Evolutionary conservation across 352 stramenopile species (phyloP).

Genomic region (Globisporangium paroecandrum): DNA sequence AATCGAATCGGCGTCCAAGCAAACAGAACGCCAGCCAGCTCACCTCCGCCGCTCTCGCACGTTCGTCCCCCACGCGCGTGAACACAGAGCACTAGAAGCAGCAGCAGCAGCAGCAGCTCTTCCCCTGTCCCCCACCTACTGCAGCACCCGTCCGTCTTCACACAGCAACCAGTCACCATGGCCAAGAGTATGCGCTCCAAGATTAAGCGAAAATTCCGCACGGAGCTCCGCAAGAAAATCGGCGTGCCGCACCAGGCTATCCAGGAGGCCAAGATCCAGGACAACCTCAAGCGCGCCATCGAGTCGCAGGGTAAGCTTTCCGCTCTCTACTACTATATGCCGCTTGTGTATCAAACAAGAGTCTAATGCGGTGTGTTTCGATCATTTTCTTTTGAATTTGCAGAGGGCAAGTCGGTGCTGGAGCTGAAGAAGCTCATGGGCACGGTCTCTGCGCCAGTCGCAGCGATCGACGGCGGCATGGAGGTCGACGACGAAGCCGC

Average conservation of each 20-base stretch:
- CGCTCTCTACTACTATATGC: background rate
- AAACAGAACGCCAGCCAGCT: background rate
- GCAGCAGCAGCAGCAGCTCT: constrained; percentile 3
- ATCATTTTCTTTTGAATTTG: constrained; percentile 9
- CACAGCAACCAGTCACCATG: constrained; percentile 41
- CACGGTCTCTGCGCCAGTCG: constrained; percentile 39
- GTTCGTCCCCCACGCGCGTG: background rate
- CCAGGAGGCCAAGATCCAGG: constrained; percentile 80
- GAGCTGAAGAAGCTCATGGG: constrained; percentile 77
- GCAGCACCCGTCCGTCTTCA: background rate
- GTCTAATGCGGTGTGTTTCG: background rate
- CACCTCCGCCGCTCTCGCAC: constrained; percentile 2
- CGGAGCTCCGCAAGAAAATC: constrained; percentile 79
- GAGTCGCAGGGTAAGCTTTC: constrained; percentile 45
- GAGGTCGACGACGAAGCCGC: constrained; percentile 37
- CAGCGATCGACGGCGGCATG: constrained; percentile 29
- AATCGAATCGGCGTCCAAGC: constrained; percentile 6
- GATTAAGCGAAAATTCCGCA: constrained; percentile 88
- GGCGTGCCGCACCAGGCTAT: constrained; percentile 68
- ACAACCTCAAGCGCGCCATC: constrained; percentile 82
- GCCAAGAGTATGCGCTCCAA: constrained; percentile 88
- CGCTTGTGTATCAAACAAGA: background rate
- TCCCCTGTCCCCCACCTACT: background rate
- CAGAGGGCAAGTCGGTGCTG: constrained; percentile 49
- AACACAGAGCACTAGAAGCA: constrained; percentile 1